Evolutionary conservation across 345 rosid genomes (phyloP).

Genomic region (Gossypium australe): DNA sequence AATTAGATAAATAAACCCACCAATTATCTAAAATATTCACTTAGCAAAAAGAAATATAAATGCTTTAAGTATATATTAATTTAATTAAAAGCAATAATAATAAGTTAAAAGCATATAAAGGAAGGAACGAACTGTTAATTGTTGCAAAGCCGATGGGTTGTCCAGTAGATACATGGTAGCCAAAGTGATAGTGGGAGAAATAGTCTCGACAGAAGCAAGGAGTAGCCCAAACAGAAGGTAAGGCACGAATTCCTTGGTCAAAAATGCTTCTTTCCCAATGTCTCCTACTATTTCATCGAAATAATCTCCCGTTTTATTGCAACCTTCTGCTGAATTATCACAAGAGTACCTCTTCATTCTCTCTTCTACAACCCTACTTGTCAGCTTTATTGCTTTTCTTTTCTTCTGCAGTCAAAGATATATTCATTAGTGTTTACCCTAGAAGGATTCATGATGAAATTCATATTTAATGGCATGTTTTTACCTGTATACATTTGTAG

Average conservation of each 20-base stretch:
- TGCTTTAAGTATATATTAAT: too few relatives aligned
- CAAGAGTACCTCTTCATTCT: not conserved
- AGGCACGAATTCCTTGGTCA: not conserved
- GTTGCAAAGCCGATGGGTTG: not conserved
- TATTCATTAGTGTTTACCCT: too few relatives aligned
- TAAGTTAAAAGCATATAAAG: not conserved
- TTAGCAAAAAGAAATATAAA: too few relatives aligned
- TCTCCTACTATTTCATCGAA: slow-evolving; percentile 20
- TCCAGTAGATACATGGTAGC: not conserved
- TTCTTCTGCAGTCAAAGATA: not conserved
- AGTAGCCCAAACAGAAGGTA: slow-evolving; percentile 1
- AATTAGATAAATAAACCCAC: too few relatives aligned
- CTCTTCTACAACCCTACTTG: not conserved
- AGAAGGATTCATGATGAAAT: too few relatives aligned
- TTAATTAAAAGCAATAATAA: not conserved
- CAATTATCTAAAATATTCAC: too few relatives aligned
- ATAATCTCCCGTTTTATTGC: slow-evolving; percentile 12
- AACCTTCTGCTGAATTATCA: not conserved
- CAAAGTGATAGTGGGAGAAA: slow-evolving; percentile 1
- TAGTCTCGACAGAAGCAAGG: slow-evolving; percentile 4
- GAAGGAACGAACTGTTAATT: not conserved
- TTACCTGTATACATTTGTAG: slow-evolving; percentile 23
- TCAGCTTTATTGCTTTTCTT: slow-evolving; percentile 1
- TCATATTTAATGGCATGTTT: too few relatives aligned
- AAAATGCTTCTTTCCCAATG: slow-evolving; percentile 14